Evolutionary conservation across 768 basidiomycete genomes (phyloP), one percentile per base, ranked within the genome.

Genomic region (Podaxis sp.): DNA sequence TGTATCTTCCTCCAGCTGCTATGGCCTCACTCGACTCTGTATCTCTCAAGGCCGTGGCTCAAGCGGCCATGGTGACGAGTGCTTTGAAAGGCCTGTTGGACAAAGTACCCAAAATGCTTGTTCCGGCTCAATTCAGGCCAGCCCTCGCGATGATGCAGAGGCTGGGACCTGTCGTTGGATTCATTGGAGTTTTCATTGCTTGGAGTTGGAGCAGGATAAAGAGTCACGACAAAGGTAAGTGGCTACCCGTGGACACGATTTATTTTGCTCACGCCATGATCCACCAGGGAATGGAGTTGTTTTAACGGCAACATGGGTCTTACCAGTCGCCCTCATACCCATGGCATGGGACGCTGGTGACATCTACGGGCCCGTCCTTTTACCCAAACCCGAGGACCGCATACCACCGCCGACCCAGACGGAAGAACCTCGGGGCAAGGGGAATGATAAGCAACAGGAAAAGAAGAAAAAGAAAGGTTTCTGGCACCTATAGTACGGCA

Each of bases 231-330:
- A 83, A 86, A 78, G 90, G 90, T 84, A 63, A 15, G 74, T 60
- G 24, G 33, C 22, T 57, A 59, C 38, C 19, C 49, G 3, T 24
- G 13, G 62, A 11, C 38, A 26, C 22, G 13, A 40, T 52, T 39
- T 62, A 58, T 66, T 68, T 68, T 66, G 22, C 44, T 42, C 40
- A 30, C 62, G 63, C 40, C 51, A 54, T 9, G 33, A 33, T 67
- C 48, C 63, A 22, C 28, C 56, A 90, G 91, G 91, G 0, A 78
- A 89, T 65, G 92, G 92, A 1, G 88, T 93, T n/a, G 86, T 89
- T 52, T 73, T 94, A 64, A 89, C 87, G 8, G 92, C 92, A 36
- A 91, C 92, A 13, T 94, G 92, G 92, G 72, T 93, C 49, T 75
- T 93, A 19, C 90, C 92, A 17, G 82, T 93, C 30, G 85, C 89